Conservation (phyloP, 768 basidiomycete genomes). For the Kwoniella pini region DNA sequence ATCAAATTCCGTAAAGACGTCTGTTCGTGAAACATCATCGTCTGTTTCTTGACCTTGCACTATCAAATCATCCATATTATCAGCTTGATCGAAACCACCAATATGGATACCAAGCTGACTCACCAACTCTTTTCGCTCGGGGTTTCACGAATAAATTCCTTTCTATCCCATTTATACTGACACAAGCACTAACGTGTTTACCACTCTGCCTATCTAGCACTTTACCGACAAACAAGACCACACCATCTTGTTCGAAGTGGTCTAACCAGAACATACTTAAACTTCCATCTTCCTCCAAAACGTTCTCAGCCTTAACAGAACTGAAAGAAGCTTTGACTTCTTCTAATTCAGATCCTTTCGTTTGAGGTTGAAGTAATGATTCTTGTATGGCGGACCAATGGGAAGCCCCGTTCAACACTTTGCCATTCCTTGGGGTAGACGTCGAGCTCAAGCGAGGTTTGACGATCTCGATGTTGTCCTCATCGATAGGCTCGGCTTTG, state of each 20-base stretch:
- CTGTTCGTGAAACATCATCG: slow-evolving; percentile 66
- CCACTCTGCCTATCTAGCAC: slow-evolving; percentile 71
- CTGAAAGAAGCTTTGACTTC: slow-evolving; percentile 36
- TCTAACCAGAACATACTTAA: slow-evolving; percentile 96
- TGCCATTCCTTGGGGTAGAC: slow-evolving; percentile 19
- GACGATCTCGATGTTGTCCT: slow-evolving; percentile 22
- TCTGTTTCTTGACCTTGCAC: slow-evolving; percentile 73
- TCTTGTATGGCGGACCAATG: slow-evolving; percentile 47
- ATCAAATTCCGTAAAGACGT: slow-evolving; percentile 83
- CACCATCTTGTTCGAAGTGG: slow-evolving; percentile 78
- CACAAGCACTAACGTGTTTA: slow-evolving; percentile 71
- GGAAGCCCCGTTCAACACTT: slow-evolving; percentile 26
- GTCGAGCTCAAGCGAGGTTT: slow-evolving; percentile 9
- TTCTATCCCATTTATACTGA: slow-evolving; percentile 79
- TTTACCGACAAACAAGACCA: slow-evolving; percentile 87
- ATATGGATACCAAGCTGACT: slow-evolving; percentile 25
- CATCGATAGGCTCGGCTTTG: slow-evolving; percentile 40
- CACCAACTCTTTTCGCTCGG: slow-evolving; percentile 64
- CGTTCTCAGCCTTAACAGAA: slow-evolving; percentile 52
- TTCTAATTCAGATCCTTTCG: slow-evolving; percentile 37
- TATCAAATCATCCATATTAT: slow-evolving; percentile 8
- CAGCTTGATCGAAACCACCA: not conserved
- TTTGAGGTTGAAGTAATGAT: slow-evolving; percentile 26
- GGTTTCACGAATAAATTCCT: slow-evolving; percentile 90
- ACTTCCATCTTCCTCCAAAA: slow-evolving; percentile 79